Evolutionary conservation across 768 basidiomycete species (phyloP).

Genomic region (Agaricus blazei): DNA sequence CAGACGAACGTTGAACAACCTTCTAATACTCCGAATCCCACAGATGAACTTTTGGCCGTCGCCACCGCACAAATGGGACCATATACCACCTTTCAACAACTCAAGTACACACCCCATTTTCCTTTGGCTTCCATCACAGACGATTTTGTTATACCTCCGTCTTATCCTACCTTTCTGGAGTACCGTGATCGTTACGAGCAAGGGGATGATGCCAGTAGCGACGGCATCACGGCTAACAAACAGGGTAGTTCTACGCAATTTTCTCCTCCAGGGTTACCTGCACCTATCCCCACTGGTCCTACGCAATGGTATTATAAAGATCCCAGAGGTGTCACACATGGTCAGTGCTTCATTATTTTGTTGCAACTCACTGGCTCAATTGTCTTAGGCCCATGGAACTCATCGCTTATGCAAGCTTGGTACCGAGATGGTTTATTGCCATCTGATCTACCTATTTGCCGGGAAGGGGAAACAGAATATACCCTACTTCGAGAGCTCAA

Average conservation of each 20-base stretch:
- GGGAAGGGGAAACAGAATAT: conserved; percentile 69
- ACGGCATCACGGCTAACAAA: conserved; percentile 15
- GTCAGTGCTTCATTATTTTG: conserved; percentile 34
- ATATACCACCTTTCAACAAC: conserved; percentile 90
- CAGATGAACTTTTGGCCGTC: conserved; percentile 65
- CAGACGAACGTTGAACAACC: conserved; percentile 26
- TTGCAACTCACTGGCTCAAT: neutral
- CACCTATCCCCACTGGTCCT: conserved; percentile 62
- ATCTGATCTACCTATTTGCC: conserved; percentile 74
- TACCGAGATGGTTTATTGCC: conserved; percentile 82
- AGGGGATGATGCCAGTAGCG: conserved; percentile 29
- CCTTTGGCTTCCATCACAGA: conserved; percentile 87
- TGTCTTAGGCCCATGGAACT: conserved; percentile 74
- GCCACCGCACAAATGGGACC: conserved; percentile 72
- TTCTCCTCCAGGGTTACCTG: conserved; percentile 74
- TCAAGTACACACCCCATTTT: conserved; percentile 80
- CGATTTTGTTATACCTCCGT: conserved; percentile 88
- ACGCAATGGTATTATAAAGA: conserved; percentile 82
- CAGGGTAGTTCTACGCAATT: conserved; percentile 57
- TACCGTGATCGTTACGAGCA: conserved; percentile 65
- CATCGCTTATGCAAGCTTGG: conserved; percentile 86
- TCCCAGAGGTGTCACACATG: conserved; percentile 75
- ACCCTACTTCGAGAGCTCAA: conserved; percentile 69
- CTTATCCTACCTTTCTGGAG: conserved; percentile 74
- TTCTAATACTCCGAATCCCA: conserved; percentile 31